Conservation (phyloP, 2,329 filamentous ascomycete genomes). For the Ilyonectria robusta region DNA sequence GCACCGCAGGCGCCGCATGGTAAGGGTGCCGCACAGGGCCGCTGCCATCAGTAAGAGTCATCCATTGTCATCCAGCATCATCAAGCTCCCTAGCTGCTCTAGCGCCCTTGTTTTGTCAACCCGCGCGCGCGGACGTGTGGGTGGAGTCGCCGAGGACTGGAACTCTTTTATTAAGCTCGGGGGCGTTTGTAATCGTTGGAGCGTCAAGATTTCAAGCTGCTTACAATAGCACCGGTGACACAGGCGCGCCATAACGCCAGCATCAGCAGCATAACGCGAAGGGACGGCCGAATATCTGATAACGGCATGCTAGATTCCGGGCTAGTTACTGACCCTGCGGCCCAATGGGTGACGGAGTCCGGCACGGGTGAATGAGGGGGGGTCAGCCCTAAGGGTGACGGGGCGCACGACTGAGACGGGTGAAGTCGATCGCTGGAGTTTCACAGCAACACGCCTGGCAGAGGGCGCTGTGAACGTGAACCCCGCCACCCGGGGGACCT, state of each 20-base stretch:
- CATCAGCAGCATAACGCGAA: conserved; percentile 27
- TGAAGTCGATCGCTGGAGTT: conserved; percentile 24
- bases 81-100: conserved; percentile 8
- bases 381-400: conserved; percentile 41
- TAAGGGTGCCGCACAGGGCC: not conserved
- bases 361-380: conserved; percentile 21
- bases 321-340: not conserved
- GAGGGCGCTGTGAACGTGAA: not conserved
- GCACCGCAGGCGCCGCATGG: not conserved
- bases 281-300: conserved; percentile 11
- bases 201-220: conserved; percentile 36
- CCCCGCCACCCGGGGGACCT: too few relatives aligned
- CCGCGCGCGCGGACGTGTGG: conserved; percentile 21
- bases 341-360: not conserved
- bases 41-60: conserved; percentile 42
- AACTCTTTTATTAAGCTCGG: conserved; percentile 31
- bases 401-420: conserved; percentile 29
- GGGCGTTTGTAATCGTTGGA: conserved; percentile 36
- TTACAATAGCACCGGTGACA: conserved; percentile 40
- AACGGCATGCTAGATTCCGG: conserved; percentile 11
- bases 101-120: conserved; percentile 25
- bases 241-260: conserved; percentile 9
- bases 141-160: conserved; percentile 4
- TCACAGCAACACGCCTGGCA: not conserved
- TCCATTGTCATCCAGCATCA: conserved; percentile 37